Base-by-base conservation (phyloP, 257 asterid species). In the Capsicum pubescens region DNA sequence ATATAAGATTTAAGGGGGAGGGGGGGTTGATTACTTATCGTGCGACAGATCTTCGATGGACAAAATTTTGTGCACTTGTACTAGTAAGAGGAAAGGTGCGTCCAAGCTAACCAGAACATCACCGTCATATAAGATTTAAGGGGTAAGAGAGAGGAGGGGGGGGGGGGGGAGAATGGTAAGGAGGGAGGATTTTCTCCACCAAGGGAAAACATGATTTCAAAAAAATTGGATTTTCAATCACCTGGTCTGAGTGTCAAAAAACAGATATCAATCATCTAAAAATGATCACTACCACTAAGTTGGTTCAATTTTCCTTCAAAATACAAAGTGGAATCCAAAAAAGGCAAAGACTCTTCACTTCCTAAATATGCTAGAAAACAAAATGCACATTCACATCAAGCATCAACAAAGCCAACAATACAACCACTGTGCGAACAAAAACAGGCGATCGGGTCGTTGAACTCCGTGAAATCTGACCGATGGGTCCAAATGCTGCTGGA, bases 401-500 rank as follows among this genome's bases (percentile, higher is more conserved):
- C 84, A 87, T 78, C 83, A 74, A 48, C 74, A 89, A 21, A 66
- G 80, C 68, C 83, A 86, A 72, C 67, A 86, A 54, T 42, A 86
- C 78, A 67, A 90, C 91, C 59, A 83, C 85, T 83, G 90, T 3
- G 21, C 83, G 78, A 78, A 87, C 85, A 44, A 86, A 48, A 59
- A 68, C 81, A 2, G 79, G 59, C 36, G n/a, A 81, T 36, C 36
- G 80, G 36, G 70, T 79, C 86, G 87, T 90, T 17, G 91, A 80
- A 83, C 90, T 69, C 79, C 57, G 72, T 1, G 93, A 87, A 15
- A 85, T 70, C 9, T 88, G 93, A 14, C 88, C 89, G 0, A 91
- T 86, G 1, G 98, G 98, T 71, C 95, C 95, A 36, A 85, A 76
- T 7, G 98, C 94, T 6, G 97, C 87, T 26, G 97, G 85, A 21